phyloP scores from a whole-genome alignment of 2,329 filamentous ascomycete genomes.

The Penicillium rolfsii region DNA sequence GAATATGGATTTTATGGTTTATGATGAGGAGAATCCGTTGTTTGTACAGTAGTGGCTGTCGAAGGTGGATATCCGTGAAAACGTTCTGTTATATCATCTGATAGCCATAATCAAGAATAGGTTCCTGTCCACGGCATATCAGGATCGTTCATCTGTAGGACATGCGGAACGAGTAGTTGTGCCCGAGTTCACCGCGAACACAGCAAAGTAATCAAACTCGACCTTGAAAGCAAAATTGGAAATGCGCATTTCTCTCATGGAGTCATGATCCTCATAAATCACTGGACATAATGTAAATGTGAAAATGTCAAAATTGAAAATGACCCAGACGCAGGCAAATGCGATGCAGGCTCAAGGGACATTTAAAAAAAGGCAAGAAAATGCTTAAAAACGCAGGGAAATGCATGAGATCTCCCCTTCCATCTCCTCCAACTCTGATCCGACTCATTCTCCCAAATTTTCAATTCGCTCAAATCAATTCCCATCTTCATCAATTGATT shows the following conservation, averaged over 20 bases:
- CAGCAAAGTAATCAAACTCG: no score
- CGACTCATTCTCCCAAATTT: background rate
- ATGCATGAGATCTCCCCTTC: no score
- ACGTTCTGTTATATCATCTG: background rate
- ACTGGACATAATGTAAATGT: background rate
- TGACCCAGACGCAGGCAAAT: background rate
- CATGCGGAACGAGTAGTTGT: no score
- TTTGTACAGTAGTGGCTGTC: background rate
- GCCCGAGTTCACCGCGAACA: no score
- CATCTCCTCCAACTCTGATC: background rate
- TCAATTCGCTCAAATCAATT: background rate
- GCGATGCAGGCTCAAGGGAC: slow-evolving; percentile 1
- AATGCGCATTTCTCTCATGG: background rate
- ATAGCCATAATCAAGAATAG: no score
- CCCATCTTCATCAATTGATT: background rate
- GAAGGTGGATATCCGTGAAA: no score
- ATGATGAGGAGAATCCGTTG: slow-evolving; percentile 1
- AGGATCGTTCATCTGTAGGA: no score
- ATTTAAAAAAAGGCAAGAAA: background rate
- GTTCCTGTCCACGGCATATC: no score
- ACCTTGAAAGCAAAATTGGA: background rate
- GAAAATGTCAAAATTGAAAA: background rate
- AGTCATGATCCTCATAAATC: background rate
- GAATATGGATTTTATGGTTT: slow-evolving; percentile 9
- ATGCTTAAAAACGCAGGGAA: background rate